A percentile compares a stretch with the other conserved stretches of the same genome.
Evolutionary conservation across 2,329 filamentous ascomycete genomes (phyloP).

Genomic region (Scleromitrula shiraiana): DNA sequence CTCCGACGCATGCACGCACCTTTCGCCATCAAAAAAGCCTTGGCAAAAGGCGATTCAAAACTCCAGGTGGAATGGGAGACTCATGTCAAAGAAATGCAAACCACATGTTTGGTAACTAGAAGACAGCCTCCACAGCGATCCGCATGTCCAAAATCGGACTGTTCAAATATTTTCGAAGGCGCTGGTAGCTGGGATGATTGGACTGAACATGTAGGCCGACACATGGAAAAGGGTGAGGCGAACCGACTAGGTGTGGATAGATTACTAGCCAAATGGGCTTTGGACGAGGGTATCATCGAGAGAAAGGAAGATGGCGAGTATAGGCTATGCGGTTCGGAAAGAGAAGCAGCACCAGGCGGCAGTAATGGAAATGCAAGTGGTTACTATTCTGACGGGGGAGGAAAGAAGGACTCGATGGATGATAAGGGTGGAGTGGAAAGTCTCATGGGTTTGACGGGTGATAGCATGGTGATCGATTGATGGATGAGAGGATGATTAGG

Average conservation of each 20-base stretch:
- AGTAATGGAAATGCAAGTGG: conserved; percentile 20
- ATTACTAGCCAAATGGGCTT: conserved; percentile 52
- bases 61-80: conserved; percentile 55
- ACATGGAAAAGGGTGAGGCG: conserved; percentile 71
- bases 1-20: conserved; percentile 87
- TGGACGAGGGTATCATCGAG: conserved; percentile 57
- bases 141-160: conserved; percentile 64
- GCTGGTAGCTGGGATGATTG: conserved; percentile 76
- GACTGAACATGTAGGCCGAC: conserved; percentile 85
- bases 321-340: conserved; percentile 41
- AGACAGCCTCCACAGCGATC: conserved; percentile 64
- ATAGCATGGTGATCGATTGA: conserved; percentile 9
- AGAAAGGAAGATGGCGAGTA: conserved; percentile 48
- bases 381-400: conserved; percentile 28
- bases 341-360: conserved; percentile 17
- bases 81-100: conserved; percentile 62
- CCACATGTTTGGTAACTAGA: conserved; percentile 63
- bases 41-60: conserved; percentile 50
- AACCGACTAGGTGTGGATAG: conserved; percentile 48
- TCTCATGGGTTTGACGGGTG: conserved; percentile 3
- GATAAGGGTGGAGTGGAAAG: conserved; percentile 3
- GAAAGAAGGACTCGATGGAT: conserved; percentile 9
- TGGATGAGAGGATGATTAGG: conserved; percentile 1
- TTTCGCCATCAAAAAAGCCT: conserved; percentile 51
- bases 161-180: conserved; percentile 62